These are phyloP conservation scores for Porphyra umbilicalis DNA, from an alignment of 31 red algal species.

Conservation along the genomic window DNA sequence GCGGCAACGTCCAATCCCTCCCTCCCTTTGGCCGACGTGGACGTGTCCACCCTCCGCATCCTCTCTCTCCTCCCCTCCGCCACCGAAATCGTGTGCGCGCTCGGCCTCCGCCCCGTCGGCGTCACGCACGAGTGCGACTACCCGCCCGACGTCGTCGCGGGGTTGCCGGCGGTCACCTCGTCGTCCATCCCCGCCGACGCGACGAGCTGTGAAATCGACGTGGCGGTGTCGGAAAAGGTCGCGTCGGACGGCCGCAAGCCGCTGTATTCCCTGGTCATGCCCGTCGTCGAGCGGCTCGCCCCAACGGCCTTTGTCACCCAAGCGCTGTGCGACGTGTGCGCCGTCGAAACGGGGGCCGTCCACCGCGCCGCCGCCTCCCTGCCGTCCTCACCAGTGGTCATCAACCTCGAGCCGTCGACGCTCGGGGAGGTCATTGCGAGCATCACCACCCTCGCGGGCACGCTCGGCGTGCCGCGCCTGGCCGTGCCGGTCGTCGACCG, in stretches of 20 bases:
- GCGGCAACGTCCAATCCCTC: no score
- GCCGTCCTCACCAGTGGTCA: conserved; percentile 10
- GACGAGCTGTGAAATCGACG: conserved; percentile 29
- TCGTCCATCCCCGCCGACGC: conserved; percentile 21
- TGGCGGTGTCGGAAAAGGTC: conserved; percentile 13
- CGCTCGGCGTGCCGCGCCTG: conserved; percentile 3
- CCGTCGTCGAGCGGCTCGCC: conserved; percentile 11
- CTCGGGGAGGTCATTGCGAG: conserved; percentile 21
- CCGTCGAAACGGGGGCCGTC: conserved; percentile 24
- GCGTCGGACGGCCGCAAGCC: conserved; percentile 19
- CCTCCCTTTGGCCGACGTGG: not conserved
- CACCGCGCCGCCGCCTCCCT: conserved; percentile 6
- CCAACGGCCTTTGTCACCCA: conserved; percentile 36
- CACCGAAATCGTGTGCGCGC: conserved; percentile 36
- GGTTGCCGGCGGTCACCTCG: conserved; percentile 13
- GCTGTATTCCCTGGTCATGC: conserved; percentile 13
- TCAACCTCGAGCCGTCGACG: conserved; percentile 24
- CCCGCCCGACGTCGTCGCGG: conserved; percentile 8
- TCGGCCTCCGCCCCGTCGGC: conserved; percentile 28
- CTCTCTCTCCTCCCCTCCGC: conserved; percentile 32
- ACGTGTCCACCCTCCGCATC: conserved; percentile 6
- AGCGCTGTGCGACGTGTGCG: conserved; percentile 37
- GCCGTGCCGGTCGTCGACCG: conserved; percentile 5
- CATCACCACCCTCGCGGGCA: conserved; percentile 13
- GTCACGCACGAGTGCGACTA: conserved; percentile 39